These are phyloP conservation scores for Kazachstania sp. DNA, from an alignment of 1,139 yeast species.

Conservation along the genomic window DNA sequence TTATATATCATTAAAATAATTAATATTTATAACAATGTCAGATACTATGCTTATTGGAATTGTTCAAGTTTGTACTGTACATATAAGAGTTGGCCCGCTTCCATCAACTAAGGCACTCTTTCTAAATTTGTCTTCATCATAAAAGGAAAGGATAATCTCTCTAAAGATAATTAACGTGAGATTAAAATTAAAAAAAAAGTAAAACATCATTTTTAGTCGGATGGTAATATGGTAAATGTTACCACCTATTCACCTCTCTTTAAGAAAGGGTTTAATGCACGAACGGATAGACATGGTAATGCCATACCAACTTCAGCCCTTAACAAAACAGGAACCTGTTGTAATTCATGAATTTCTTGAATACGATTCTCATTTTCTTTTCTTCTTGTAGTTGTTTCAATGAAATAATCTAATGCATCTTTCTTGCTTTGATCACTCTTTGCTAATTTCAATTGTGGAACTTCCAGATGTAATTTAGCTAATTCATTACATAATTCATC, in stretches of 20 bases:
- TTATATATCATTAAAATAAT: no score
- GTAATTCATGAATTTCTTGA: constrained; percentile 74
- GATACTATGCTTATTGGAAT: no score
- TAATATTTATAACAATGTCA: no score
- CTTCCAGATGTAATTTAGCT: constrained; percentile 40
- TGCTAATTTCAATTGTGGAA: constrained; percentile 47
- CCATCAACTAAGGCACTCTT: no score
- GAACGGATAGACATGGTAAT: constrained; percentile 86
- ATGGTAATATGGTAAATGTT: neutral
- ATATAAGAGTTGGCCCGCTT: no score
- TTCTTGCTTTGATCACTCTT: constrained; percentile 15
- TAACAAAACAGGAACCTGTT: constrained; percentile 72
- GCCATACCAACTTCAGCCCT: constrained; percentile 95
- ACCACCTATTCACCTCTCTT: constrained; percentile 8
- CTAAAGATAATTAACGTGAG: no score
- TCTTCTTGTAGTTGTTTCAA: constrained; percentile 48
- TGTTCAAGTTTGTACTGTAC: no score
- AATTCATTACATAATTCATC: constrained; percentile 44
- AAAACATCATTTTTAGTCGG: neutral
- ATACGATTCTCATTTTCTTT: constrained; percentile 53
- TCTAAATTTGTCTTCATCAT: no score
- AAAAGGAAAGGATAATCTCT: no score
- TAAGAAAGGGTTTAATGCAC: constrained; percentile 82
- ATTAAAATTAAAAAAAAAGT: no score
- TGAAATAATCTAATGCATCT: constrained; percentile 45